Evolutionary conservation across 805 yeast species (phyloP), one percentile per base, ranked within the genome.

Genomic region (Ogataea pignaliae): DNA sequence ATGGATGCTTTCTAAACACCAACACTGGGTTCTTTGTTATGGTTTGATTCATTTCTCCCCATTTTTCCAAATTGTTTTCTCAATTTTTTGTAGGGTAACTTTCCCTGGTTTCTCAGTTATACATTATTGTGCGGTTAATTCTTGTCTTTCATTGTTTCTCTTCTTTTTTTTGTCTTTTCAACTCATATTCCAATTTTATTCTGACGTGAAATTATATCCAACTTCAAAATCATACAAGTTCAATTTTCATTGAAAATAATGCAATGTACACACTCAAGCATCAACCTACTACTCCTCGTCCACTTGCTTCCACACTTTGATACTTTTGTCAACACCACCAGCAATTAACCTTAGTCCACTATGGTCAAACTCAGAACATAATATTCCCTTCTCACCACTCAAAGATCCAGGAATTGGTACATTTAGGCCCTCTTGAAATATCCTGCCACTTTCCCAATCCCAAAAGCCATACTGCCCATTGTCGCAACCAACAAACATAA

Each of bases 241-340:
- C 4, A 21, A 21, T 7, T 21, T 21, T 21, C 26, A 21, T 21
- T 21, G 26, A 21, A 21, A n/a, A n/a, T n/a, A n/a, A 21, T 21
- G 26, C 7, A 21, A 21, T 21, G 26, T 21, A 21, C 26, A 21
- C 26, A 21, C 7, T 5, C 26, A 21, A 21, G 7, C 26, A 21
- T 21, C 26, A 21, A 7, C 26, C 26, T 30, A 35, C 26, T 30
- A 35, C 18, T 14, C 43, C 36, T 61, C 64, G n/a, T 65, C 61
- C 39, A 62, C 65, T 47, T 76, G 78, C 40, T 69, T 74, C 91
- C 93, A 88, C 1, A 87, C 69, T 59, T 84, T 86, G 34, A 88
- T 78, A 59, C 86, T 81, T 59, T 90, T 90, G 64, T 91, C 98
- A n/a, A 87, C 81, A 55, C 87, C 95, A 39, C 96, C 88, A 1